Conservation (phyloP, 1,284 basidiomycete genomes). For the Chalciporus sp. region DNA sequence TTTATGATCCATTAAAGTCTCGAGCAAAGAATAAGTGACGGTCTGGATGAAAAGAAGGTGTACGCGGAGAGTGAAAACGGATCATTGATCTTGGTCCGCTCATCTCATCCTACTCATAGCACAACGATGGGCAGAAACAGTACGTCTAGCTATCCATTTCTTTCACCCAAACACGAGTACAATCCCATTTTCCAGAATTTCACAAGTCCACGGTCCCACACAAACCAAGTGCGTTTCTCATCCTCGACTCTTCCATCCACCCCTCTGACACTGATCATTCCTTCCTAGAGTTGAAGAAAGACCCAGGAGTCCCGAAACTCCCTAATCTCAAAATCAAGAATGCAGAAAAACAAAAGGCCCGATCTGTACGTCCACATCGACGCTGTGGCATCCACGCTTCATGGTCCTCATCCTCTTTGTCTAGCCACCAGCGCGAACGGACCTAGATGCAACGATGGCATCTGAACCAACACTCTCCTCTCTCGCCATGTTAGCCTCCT, state of each 20-base stretch:
- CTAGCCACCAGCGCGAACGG: slow-evolving; percentile 31
- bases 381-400: neutral
- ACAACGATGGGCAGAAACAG: slow-evolving; percentile 58
- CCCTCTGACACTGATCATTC: neutral
- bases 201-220: slow-evolving; percentile 51
- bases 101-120: neutral
- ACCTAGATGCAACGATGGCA: slow-evolving; percentile 70
- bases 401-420: neutral
- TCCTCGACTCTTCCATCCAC: neutral
- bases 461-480: slow-evolving; percentile 71
- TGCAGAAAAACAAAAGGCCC: slow-evolving; percentile 52
- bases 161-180: neutral
- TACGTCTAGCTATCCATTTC: slow-evolving; percentile 32
- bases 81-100: neutral
- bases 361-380: slow-evolving; percentile 32
- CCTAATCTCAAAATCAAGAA: slow-evolving; percentile 67
- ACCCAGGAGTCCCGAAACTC: slow-evolving; percentile 79
- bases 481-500: slow-evolving; percentile 48
- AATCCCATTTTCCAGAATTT: slow-evolving; percentile 35
- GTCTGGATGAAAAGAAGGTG: neutral
- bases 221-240: slow-evolving; percentile 51
- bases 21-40: too few species aligned
- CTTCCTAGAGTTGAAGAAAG: slow-evolving; percentile 72
- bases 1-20: too few species aligned
- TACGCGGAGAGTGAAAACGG: too few species aligned